phyloP scores from a whole-genome alignment of 1,284 basidiomycete genomes.

The Trametes versicolor region DNA sequence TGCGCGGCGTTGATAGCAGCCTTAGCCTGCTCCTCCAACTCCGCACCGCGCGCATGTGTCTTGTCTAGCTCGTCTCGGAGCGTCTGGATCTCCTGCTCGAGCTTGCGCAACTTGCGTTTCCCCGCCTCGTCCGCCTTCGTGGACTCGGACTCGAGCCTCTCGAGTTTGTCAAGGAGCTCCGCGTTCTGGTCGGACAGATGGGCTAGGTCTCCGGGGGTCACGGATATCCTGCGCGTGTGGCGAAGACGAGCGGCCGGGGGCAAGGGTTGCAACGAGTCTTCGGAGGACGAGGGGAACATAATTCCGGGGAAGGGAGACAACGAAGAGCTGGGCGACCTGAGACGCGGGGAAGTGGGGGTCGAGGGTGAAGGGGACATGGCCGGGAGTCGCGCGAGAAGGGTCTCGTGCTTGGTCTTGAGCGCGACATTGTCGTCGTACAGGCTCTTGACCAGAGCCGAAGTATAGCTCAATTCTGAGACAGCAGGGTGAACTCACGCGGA shows the following conservation, averaged over 20 bases:
- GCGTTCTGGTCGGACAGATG: slow-evolving; percentile 83
- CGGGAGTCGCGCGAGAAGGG: slow-evolving; percentile 70
- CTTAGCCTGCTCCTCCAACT: slow-evolving; percentile 72
- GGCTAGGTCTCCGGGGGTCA: slow-evolving; percentile 74
- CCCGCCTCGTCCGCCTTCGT: slow-evolving; percentile 71
- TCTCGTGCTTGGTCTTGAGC: slow-evolving; percentile 75
- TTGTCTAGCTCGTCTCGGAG: slow-evolving; percentile 79
- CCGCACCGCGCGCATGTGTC: slow-evolving; percentile 71
- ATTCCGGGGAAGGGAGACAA: slow-evolving; percentile 43
- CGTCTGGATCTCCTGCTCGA: slow-evolving; percentile 80
- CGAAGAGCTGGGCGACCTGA: slow-evolving; percentile 31
- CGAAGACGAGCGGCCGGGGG: slow-evolving; percentile 44
- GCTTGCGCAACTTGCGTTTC: slow-evolving; percentile 69
- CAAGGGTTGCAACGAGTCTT: slow-evolving; percentile 40
- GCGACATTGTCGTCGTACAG: slow-evolving; percentile 75
- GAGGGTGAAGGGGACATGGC: slow-evolving; percentile 40
- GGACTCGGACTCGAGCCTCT: slow-evolving; percentile 78
- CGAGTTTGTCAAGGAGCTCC: slow-evolving; percentile 77
- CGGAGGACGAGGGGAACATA: slow-evolving; percentile 48
- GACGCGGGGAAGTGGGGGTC: slow-evolving; percentile 35
- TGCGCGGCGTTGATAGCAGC: slow-evolving; percentile 49
- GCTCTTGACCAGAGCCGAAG: slow-evolving; percentile 73
- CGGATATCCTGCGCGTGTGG: slow-evolving; percentile 65
- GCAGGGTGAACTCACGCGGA: slow-evolving; percentile 12
- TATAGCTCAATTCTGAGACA: slow-evolving; percentile 70